Evolutionary conservation across 441 rosid genomes (phyloP), one percentile per base, ranked within the genome.

Genomic region (Hura crepitans): DNA sequence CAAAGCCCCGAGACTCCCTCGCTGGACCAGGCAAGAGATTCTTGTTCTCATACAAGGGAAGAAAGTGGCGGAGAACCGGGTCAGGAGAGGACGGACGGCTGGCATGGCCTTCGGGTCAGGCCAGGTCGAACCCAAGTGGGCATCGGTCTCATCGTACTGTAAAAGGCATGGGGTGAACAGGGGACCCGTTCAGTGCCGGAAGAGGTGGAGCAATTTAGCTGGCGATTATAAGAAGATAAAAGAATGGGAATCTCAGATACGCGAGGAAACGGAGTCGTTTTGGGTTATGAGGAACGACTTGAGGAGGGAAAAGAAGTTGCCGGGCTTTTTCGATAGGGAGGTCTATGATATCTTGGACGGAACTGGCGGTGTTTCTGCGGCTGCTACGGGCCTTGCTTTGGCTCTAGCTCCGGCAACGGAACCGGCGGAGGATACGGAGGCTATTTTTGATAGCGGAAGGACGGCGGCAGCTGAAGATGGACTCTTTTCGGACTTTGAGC

Each of bases 21-120:
- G 99, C 0, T 94, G 99, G 99, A 94, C 97, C 50, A 71, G 99
- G 72, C 99, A 92, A 75, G 99, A 94, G 80, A 94, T 94, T 22
- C 85, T 90, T 14, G 99, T 92, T 39, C 89, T 94, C 71, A 92
- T 94, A 50, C 99, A 92, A 14, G 97, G 99, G 65, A 92, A 94
- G 77, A 83, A 86, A 71, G 91, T 86, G 53, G 99, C 97, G 13
- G 97, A 92, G 89, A 88, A 80, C 43, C 89, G 92, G 23, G 92
- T 86, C 62, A 77, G 93, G 61, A 77, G 99, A 37, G 94, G 99
- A 0, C 72, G 97, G 47, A 83, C 84, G 1, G 85, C 91, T 55
- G 87, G 89, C 1, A 70, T 81, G 85, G 94, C 83, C 7, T 75
- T 85, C 73, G 96, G 94, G 68, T 77, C 92, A 58, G 93, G 79